Evolutionary conservation across 805 yeast species (phyloP).

Genomic region (Nakazawaea ambrosiae): DNA sequence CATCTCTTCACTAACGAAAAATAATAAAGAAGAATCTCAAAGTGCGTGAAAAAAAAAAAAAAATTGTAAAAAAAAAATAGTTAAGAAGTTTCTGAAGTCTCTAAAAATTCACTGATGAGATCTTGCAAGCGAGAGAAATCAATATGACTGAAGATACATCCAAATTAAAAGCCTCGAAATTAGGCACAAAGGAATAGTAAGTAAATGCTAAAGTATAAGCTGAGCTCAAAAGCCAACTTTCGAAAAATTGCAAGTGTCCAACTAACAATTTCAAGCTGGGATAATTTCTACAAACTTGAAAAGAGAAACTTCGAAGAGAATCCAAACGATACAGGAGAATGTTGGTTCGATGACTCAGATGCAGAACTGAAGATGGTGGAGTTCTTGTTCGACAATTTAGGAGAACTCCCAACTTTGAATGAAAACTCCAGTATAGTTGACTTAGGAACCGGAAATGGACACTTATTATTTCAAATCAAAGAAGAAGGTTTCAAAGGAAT

Average conservation of each 20-base stretch:
- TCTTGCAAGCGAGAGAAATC: no score
- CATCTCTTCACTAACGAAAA: no score
- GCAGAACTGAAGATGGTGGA: constrained; percentile 84
- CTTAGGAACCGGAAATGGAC: constrained; percentile 97
- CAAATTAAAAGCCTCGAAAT: constrained; percentile 63
- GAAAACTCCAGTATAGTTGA: constrained; percentile 49
- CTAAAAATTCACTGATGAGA: no score
- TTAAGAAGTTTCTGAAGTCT: no score
- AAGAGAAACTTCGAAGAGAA: constrained; percentile 63
- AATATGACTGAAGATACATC: constrained; percentile 18
- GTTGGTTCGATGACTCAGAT: constrained; percentile 95
- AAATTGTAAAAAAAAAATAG: no score
- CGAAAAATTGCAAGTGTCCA: no score
- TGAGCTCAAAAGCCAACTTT: constrained; percentile 16
- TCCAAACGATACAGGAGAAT: constrained; percentile 84
- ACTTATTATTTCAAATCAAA: constrained; percentile 60
- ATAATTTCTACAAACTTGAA: constrained; percentile 74
- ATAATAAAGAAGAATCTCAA: no score
- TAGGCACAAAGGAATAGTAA: constrained; percentile 80
- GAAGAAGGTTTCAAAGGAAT: constrained; percentile 58
- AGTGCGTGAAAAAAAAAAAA: no score
- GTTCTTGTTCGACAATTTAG: constrained; percentile 50
- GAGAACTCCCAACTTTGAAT: constrained; percentile 21
- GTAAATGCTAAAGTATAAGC: constrained; percentile 17
- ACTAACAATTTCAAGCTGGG: constrained; percentile 50